phyloP scores from a whole-genome alignment of 495 filamentous ascomycete genomes.

The Paragyromitra xinjiangensis region DNA sequence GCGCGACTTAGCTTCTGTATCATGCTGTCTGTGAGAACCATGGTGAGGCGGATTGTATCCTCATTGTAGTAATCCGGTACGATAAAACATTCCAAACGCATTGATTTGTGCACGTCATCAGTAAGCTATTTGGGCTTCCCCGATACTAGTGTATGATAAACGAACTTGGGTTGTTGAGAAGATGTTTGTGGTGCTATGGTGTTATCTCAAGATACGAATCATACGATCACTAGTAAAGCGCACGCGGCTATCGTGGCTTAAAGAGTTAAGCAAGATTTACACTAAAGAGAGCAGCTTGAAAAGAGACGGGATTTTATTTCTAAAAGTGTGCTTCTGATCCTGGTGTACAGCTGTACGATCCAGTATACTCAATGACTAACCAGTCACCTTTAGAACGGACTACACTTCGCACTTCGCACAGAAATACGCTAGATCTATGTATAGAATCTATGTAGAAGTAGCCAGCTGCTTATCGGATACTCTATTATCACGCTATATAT shows the following conservation, averaged over 20 bases:
- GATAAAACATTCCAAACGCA: background rate
- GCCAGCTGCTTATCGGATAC: too few species aligned
- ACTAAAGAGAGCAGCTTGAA: background rate
- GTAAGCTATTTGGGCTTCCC: background rate
- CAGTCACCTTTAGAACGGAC: too few species aligned
- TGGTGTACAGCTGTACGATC: background rate
- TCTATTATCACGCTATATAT: too few species aligned
- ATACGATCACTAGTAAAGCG: background rate
- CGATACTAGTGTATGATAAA: background rate
- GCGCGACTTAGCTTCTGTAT: background rate
- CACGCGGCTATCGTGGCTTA: background rate
- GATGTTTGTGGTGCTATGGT: background rate
- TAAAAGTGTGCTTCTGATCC: background rate
- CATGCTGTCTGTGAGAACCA: background rate
- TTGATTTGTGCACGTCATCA: background rate
- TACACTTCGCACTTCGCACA: too few species aligned
- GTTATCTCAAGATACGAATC: background rate
- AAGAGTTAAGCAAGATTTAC: background rate
- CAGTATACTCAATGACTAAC: background rate
- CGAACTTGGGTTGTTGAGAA: background rate
- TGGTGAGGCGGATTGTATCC: background rate
- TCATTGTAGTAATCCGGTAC: too few species aligned
- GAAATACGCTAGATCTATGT: too few species aligned
- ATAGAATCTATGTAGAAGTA: too few species aligned
- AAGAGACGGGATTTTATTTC: background rate